Conservation (phyloP, 768 basidiomycete species). For the Lentinula sp. region DNA sequence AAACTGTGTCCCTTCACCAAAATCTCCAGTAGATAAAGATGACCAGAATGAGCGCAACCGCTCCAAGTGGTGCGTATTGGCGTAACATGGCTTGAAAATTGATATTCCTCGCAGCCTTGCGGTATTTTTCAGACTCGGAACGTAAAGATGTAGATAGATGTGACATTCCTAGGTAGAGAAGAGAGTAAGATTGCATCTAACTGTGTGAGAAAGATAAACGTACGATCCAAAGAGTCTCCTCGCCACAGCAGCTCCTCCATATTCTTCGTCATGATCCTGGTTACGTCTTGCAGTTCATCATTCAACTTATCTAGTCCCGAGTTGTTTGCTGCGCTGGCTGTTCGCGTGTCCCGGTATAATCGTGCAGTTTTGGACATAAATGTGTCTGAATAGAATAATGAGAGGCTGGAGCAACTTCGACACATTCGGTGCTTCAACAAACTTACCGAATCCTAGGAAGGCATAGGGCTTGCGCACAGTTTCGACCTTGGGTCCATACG, state of each 20-base stretch:
- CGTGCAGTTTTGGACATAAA: constrained; percentile 98
- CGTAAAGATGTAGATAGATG: constrained; percentile 90
- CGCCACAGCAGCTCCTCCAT: constrained; percentile 99
- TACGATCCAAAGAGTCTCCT: constrained; percentile 94
- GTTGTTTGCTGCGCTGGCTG: constrained; percentile 59
- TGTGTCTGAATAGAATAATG: constrained; percentile 57
- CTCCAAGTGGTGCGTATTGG: constrained; percentile 92
- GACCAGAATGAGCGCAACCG: constrained; percentile 72
- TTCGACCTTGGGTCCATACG: constrained; percentile 93
- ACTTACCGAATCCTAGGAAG: constrained; percentile 94
- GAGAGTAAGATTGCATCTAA: constrained; percentile 3
- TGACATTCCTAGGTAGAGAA: constrained; percentile 73
- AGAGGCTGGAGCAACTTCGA: background rate
- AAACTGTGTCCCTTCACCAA: constrained; percentile 28
- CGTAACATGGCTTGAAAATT: constrained; percentile 91
- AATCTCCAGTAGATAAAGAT: constrained; percentile 79
- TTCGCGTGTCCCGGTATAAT: constrained; percentile 90
- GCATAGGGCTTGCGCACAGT: constrained; percentile 94
- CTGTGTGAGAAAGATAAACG: constrained; percentile 18
- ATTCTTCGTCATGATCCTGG: constrained; percentile 99
- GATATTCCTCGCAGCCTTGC: constrained; percentile 91
- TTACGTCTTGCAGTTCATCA: constrained; percentile 96
- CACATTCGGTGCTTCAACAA: background rate
- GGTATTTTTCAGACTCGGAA: constrained; percentile 96
- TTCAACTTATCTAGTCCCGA: constrained; percentile 83